These are phyloP conservation scores for Aspergillus arachidicola DNA, from an alignment of 2,329 filamentous ascomycete genomes.

Conservation along the genomic window DNA sequence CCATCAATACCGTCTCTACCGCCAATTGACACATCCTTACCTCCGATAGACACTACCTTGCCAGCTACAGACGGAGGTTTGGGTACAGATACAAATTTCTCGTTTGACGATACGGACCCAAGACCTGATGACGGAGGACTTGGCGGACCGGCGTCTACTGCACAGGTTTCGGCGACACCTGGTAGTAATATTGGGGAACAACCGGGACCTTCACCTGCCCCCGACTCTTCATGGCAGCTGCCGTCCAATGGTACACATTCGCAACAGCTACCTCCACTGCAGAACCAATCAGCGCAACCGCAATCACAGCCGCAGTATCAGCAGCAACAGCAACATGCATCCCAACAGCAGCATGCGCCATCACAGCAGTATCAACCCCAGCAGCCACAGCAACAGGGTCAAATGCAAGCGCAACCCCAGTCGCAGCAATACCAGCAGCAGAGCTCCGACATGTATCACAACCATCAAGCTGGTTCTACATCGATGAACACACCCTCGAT, in stretches of 20 bases:
- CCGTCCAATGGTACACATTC: conserved; percentile 43
- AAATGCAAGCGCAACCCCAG: conserved; percentile 35
- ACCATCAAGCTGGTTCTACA: conserved; percentile 23
- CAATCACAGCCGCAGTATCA: conserved; percentile 15
- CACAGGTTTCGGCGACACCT: conserved; percentile 13
- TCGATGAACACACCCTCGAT: conserved; percentile 23
- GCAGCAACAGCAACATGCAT: conserved; percentile 18
- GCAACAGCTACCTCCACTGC: conserved; percentile 29
- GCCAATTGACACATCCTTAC: conserved; percentile 30
- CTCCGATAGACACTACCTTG: conserved; percentile 30
- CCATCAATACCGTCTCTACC: conserved; percentile 32
- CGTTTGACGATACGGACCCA: conserved; percentile 21
- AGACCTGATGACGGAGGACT: conserved; percentile 16
- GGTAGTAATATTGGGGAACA: conserved; percentile 27
- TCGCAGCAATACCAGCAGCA: conserved; percentile 34
- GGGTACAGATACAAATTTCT: conserved; percentile 15
- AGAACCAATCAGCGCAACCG: conserved; percentile 24
- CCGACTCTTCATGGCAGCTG: conserved; percentile 48
- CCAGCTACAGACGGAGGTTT: conserved; percentile 22
- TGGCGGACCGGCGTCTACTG: conserved; percentile 5
- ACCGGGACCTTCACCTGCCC: conserved; percentile 34
- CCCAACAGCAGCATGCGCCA: conserved; percentile 3
- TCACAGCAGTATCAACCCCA: conserved; percentile 15
- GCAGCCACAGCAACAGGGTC: conserved; percentile 39
- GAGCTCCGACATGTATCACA: conserved; percentile 37